Base-by-base conservation (phyloP, 805 yeast species). In the Nakazawaea pomicola region DNA sequence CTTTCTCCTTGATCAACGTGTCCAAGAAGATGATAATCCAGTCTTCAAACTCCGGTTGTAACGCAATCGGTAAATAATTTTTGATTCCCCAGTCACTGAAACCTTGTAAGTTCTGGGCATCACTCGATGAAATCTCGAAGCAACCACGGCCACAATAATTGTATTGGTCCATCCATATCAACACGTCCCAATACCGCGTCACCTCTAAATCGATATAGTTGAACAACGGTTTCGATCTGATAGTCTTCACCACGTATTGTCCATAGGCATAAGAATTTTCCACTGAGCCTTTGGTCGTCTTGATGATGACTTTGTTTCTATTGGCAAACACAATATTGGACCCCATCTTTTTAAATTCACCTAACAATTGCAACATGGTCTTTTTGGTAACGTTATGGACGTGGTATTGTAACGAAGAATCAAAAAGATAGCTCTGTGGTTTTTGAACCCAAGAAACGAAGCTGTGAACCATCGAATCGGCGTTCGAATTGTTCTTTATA, bases 161-260 rank as follows among this genome's bases (percentile, higher is more conserved):
- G 52, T 76, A 77, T 50, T 83, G 80, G 57, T 93, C 96, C 95
- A 91, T 85, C 98, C 97, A 95, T 2, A 93, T 64, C 48, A 93
- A 64, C n/a, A 83, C 54, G 57, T 93, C 97, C 99, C 99, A 93
- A 55, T 86, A 89, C 52, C 78, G 79, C 10, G 68, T 72, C 31
- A 91, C 81, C 16, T 66, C 63, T 48, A 93, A 61, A 50, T 90
- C 97, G 49, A 93, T 64, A 57, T 79, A 89, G 49, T 82, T 78
- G 64, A 93, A 93, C 49, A 89, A 61, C 0, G 95, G 91, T 50
- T 80, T 84, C 0, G 88, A 70, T 52, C 96, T 69, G 3, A 87
- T 78, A 1, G 95, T 79, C 49, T 83, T 82, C 20, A 85, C 71
- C 32, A 87, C 68, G 55, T 88, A 88, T 49, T 87, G 89, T 14